Evolutionary conservation across 805 yeast genomes (phyloP).

Genomic region (Zygosaccharomyces gambellarensis): DNA sequence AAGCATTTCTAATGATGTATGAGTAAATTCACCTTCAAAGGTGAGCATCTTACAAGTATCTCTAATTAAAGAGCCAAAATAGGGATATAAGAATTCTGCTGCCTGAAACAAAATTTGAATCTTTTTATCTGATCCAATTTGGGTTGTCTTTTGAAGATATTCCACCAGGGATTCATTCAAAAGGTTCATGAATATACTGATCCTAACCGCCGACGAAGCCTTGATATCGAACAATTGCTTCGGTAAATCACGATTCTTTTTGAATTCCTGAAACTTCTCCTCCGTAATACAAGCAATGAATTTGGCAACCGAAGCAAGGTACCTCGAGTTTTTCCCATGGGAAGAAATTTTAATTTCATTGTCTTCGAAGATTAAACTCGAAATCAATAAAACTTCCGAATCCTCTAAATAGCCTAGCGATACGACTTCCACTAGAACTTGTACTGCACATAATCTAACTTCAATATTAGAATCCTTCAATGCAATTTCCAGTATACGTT

Average conservation of each 20-base stretch:
- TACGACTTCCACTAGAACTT: constrained; percentile 51
- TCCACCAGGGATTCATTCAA: constrained; percentile 24
- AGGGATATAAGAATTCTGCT: constrained; percentile 31
- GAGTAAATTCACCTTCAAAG: constrained; percentile 21
- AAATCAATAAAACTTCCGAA: constrained; percentile 44
- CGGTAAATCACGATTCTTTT: constrained; percentile 30
- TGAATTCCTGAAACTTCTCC: constrained; percentile 37
- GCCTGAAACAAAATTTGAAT: constrained; percentile 29
- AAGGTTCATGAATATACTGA: constrained; percentile 26
- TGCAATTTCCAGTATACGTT: constrained; percentile 61
- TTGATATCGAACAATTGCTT: constrained; percentile 15
- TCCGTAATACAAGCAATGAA: constrained; percentile 45
- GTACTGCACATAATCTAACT: constrained; percentile 49
- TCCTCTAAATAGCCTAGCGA: constrained; percentile 61
- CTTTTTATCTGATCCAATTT: constrained; percentile 11
- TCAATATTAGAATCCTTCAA: constrained; percentile 49
- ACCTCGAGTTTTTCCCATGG: constrained; percentile 32
- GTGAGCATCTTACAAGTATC: constrained; percentile 26
- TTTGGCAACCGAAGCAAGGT: constrained; percentile 47
- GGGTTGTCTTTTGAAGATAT: constrained; percentile 12
- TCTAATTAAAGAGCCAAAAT: constrained; percentile 21
- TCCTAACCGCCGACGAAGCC: constrained; percentile 18
- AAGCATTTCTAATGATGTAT: constrained; percentile 6
- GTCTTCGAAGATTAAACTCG: constrained; percentile 41
- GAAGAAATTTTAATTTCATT: constrained; percentile 32